Evolutionary conservation across 495 filamentous ascomycete species (phyloP), one percentile per base, ranked within the genome.

Genomic region (Aspergillus taichungensis): DNA sequence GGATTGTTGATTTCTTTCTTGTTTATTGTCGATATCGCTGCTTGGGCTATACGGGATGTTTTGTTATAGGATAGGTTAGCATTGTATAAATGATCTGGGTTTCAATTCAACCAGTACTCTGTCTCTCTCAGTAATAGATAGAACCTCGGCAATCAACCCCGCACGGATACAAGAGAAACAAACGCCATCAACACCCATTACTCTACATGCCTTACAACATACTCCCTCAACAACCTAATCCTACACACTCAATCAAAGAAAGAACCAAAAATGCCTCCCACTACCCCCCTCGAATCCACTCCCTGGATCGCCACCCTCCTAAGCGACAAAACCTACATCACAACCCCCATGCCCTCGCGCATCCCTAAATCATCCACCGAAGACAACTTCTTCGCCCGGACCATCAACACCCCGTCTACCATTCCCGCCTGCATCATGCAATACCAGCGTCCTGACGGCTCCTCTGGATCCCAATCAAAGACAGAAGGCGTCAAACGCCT

Each of bases 241-340:
- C 18, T 4, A 24, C 4, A 24, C 4, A 24, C 18, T 24, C 18
- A 31, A 42, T 7, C 27, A 13, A 14, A 14, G 13, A 11, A 38
- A 14, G 13, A 0, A 38, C 9, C 3, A 36, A 33, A 43, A 54
- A 57, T 46, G 34, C 48, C 52, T 42, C 69, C 76, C 31, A 53
- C 65, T 27, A 58, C 57, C 13, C 66, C 70, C 51, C 79, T 82
- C 59, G 51, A 53, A 32, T 59, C 69, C 14, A 78, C 79, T 45
- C 73, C 78, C 9, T 82, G 79, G 79, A 74, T 76, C 45, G 57
- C 66, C n/a, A 41, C 51, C n/a, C 66, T 77, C 40, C 62, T 82
- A 6, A 30, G 52, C 11, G 59, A 72, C 33, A 46, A 65, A 5
- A 37, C 56, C 13, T 67, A 68, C 59, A 56, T 60, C 36, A 56